phyloP scores from a whole-genome alignment of 768 basidiomycete genomes.

The Collybia nuda region DNA sequence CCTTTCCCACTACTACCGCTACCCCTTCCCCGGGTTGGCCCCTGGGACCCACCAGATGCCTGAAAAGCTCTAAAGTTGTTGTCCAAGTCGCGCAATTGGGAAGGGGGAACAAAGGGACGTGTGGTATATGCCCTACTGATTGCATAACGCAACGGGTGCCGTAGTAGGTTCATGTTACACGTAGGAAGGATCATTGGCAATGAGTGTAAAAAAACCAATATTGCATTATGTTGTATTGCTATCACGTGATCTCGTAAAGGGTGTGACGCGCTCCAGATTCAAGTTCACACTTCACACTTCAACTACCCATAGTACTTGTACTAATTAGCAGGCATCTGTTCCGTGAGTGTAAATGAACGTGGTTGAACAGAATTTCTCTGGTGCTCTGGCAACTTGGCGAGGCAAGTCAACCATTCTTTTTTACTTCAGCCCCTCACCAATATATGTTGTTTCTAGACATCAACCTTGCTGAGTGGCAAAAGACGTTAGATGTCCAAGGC shows the following conservation, averaged over 20 bases:
- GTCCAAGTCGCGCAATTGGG: conserved; percentile 23
- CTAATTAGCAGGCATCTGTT: too few species aligned
- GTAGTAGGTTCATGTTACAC: conserved; percentile 26
- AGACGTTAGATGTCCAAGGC: conserved; percentile 88
- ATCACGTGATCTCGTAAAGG: conserved; percentile 17
- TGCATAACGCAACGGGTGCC: conserved; percentile 18
- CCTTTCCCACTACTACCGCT: conserved; percentile 9
- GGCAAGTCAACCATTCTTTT: conserved; percentile 41
- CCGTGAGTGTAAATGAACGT: conserved; percentile 20
- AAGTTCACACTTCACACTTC: too few species aligned
- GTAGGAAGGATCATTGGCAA: background rate
- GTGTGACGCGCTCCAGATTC: too few species aligned
- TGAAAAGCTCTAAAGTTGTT: background rate
- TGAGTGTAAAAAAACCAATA: conserved; percentile 12
- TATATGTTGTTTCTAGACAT: conserved; percentile 53
- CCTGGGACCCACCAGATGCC: background rate
- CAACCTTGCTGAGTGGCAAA: conserved; percentile 87
- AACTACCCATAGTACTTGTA: too few species aligned
- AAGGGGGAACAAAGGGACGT: conserved; percentile 34
- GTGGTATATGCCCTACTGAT: conserved; percentile 20
- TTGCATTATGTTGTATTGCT: too few species aligned
- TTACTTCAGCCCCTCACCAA: background rate
- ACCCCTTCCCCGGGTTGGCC: background rate
- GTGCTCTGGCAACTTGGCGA: conserved; percentile 90
- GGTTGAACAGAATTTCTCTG: conserved; percentile 85